Conservation (phyloP, 164 flowering plant genomes). For the Macadamia tetraphylla region DNA sequence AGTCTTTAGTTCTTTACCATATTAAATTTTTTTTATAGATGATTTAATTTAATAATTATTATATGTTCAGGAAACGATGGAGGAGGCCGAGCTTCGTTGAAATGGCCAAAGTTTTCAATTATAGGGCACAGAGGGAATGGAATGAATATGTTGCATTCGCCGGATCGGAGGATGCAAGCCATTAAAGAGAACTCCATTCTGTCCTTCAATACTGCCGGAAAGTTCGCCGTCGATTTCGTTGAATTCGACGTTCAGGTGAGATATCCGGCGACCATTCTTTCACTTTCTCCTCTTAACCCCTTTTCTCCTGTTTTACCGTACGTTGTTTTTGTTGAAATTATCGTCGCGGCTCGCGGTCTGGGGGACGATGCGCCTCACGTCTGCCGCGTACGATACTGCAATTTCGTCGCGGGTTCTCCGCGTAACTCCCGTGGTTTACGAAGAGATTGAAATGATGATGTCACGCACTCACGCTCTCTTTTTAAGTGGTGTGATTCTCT, state of each 20-base stretch:
- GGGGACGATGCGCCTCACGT: not conserved
- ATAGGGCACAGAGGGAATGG: conserved; percentile 87
- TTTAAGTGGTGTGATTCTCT: too few species aligned
- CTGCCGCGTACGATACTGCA: conserved; percentile 5
- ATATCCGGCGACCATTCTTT: not conserved
- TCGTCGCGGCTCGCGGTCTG: not conserved
- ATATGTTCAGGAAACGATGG: conserved; percentile 17
- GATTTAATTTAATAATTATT: too few species aligned
- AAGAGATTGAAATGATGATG: too few species aligned
- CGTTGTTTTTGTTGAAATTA: not conserved
- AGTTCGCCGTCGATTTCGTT: conserved; percentile 51
- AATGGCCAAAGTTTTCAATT: conserved; percentile 43
- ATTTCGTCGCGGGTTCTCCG: too few species aligned
- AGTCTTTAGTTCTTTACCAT: not conserved
- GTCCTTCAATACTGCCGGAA: conserved; percentile 66
- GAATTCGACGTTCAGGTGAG: conserved; percentile 92
- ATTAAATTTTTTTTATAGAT: not conserved
- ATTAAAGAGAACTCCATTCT: conserved; percentile 70
- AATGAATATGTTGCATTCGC: conserved; percentile 65
- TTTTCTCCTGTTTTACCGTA: not conserved
- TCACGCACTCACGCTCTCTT: too few species aligned
- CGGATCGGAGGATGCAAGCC: conserved; percentile 55
- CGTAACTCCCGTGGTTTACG: too few species aligned
- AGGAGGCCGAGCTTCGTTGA: conserved; percentile 9
- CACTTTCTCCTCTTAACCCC: not conserved